Conservation (phyloP, 2,329 filamentous ascomycete genomes). For the Botrytis paeoniae region DNA sequence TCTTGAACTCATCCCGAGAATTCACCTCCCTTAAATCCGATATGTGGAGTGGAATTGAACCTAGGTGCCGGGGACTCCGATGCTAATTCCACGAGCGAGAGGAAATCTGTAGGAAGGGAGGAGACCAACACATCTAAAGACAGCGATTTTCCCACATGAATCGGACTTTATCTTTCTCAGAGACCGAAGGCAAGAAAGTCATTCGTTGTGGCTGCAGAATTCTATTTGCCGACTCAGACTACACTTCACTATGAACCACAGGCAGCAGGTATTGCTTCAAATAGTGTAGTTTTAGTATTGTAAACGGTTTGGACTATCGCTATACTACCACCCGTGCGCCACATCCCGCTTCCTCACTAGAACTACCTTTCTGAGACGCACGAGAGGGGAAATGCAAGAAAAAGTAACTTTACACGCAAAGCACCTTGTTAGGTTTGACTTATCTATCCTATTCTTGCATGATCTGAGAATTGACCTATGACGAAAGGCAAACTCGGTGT, state of each 20-base stretch:
- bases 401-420: background rate
- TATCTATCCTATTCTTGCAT: conserved; percentile 5
- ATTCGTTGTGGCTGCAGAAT: conserved; percentile 5
- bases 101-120: background rate
- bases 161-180: background rate
- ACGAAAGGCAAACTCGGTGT: background rate
- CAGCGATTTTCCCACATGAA: background rate
- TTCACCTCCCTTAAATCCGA: conserved; percentile 1
- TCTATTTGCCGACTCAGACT: background rate
- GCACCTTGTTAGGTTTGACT: background rate
- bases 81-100: background rate
- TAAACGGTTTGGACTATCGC: background rate
- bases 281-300: background rate
- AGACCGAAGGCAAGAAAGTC: background rate
- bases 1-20: conserved; percentile 4
- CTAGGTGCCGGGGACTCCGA: background rate
- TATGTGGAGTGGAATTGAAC: conserved; percentile 3
- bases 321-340: background rate
- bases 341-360: conserved; percentile 3
- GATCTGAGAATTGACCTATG: background rate
- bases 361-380: background rate
- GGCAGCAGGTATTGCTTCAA: background rate
- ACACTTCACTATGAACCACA: background rate
- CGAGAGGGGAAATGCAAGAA: background rate
- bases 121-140: background rate